Evolutionary conservation across 192 early-diverging fungal species (phyloP).

Genomic region (Coemansia sp.): DNA sequence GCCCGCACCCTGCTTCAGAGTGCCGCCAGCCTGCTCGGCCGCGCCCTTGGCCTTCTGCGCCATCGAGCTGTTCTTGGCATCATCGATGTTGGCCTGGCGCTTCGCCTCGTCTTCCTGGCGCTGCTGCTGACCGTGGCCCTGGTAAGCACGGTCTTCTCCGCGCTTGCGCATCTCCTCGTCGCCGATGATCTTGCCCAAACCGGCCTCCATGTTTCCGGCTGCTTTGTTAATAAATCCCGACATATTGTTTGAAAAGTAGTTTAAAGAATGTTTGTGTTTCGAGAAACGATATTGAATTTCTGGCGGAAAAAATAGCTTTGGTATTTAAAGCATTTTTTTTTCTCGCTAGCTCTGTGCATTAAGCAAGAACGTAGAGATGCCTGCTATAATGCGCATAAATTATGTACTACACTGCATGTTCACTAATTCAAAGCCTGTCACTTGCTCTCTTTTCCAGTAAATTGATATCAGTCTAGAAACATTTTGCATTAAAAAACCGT

Average conservation of each 20-base stretch:
- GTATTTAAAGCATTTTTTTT: no score
- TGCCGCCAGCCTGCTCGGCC: neutral
- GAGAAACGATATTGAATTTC: no score
- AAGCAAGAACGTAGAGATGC: no score
- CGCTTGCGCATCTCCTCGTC: slow-evolving; percentile 8
- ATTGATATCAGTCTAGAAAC: no score
- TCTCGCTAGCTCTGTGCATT: no score
- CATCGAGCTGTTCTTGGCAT: slow-evolving; percentile 9
- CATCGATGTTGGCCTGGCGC: slow-evolving; percentile 1
- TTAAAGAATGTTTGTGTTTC: neutral
- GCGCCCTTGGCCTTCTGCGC: slow-evolving; percentile 9
- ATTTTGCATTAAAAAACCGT: no score
- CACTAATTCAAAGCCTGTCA: no score
- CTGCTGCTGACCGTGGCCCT: slow-evolving; percentile 5
- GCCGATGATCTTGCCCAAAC: slow-evolving; percentile 1
- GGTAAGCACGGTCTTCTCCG: neutral
- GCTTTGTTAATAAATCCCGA: slow-evolving; percentile 8
- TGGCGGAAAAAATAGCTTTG: no score
- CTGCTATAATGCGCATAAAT: no score
- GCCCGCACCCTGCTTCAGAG: neutral
- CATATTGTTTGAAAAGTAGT: neutral
- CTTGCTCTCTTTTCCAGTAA: no score
- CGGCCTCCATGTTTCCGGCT: slow-evolving; percentile 1
- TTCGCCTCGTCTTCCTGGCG: neutral
- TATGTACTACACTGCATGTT: no score